Evolutionary conservation across 306 rosid genomes (phyloP).

Genomic region (Albizia julibrissin): DNA sequence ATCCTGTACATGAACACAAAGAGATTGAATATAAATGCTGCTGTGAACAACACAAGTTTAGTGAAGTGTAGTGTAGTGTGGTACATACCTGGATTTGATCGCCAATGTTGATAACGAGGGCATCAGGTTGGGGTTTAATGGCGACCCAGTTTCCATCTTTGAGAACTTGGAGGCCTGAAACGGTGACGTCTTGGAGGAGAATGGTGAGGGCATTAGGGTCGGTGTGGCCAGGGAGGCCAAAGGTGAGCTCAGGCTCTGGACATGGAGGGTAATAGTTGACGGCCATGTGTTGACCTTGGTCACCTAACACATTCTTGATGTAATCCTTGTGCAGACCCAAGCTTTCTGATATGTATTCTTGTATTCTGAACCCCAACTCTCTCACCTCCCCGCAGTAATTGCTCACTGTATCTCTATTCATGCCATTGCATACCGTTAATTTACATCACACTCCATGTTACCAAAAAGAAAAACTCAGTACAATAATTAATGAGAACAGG

Average conservation of each 20-base stretch:
- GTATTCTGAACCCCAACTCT: conserved; percentile 57
- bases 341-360: conserved; percentile 78
- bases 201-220: conserved; percentile 95
- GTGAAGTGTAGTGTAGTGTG: neutral
- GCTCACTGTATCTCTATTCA: conserved; percentile 60
- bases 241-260: conserved; percentile 89
- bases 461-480: no score
- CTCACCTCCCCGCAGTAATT: conserved; percentile 61
- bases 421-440: neutral
- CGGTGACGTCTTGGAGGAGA: conserved; percentile 69
- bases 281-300: conserved; percentile 97
- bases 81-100: conserved; percentile 78
- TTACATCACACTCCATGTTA: neutral
- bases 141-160: conserved; percentile 83
- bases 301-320: conserved; percentile 58
- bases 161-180: conserved; percentile 85
- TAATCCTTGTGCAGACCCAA: conserved; percentile 68
- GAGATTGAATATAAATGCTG: neutral
- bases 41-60: neutral
- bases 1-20: conserved; percentile 53
- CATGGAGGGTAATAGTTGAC: conserved; percentile 90
- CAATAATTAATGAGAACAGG: no score
- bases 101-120: conserved; percentile 83
- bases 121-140: conserved; percentile 71
- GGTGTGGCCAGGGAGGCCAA: conserved; percentile 87